Evolutionary conservation across 805 yeast species (phyloP), one percentile per base, ranked within the genome.

Genomic region (Tetrapisispora iriomotensis): DNA sequence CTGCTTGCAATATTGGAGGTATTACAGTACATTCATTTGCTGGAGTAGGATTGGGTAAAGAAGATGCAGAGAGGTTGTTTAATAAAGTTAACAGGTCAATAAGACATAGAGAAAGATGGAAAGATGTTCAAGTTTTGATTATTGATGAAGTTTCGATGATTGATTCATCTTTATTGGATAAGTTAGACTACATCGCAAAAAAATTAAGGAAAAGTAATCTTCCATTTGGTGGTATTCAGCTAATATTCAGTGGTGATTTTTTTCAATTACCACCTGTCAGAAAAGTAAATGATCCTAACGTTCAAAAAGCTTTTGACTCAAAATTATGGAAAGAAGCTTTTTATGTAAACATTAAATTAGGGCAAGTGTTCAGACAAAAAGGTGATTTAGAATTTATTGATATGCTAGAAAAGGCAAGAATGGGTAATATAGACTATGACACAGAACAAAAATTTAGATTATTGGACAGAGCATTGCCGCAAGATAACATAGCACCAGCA

Each of bases 81-180:
- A 72, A 62, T 43, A 79, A 72, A 48, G 70, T 82, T 6, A 70
- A 68, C 44, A 64, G 75, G 41, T 72, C 72, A 24, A 71, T 66
- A 36, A 70, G 69, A 40, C 68, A 74, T 7, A 47, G 55, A 9
- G 62, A 62, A n/a, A 67, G 77, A 40, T 83, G 94, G 94, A 55
- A 51, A 31, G 51, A 54, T 4, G 58, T 75, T 10, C 66, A 68
- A 38, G 90, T 82, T 0, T 62, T 83, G 34, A 71, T 83, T 40
- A 71, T 83, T 36, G 94, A 83, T 65, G 94, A 83, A 51, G 70
- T 83, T 10, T 79, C 87, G 5, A 83, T 83, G 94, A 72, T 83
- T 30, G 86, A 82, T 51, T 87, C 82, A 4, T 67, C 62, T 3
- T 62, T 82, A 10, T 65, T 83, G 28, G 77, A 79, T 49, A 80